phyloP scores from a whole-genome alignment of 2,329 filamentous ascomycete species.

The Delphinella strobiligena region DNA sequence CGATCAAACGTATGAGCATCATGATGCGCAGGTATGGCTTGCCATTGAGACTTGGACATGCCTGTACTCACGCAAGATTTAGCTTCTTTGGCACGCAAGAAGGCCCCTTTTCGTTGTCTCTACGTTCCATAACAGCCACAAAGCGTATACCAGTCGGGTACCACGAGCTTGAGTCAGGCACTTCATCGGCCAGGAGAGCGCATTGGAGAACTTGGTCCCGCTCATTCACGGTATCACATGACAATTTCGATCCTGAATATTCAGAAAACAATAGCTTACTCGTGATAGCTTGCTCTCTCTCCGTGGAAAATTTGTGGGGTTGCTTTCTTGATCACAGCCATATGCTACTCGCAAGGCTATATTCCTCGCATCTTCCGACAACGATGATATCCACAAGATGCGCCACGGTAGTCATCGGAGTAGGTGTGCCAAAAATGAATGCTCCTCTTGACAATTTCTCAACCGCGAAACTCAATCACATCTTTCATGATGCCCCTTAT shows the following conservation, averaged over 20 bases:
- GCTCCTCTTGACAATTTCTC: too few species aligned
- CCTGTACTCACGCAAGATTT: slow-evolving; percentile 6
- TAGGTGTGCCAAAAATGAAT: too few species aligned
- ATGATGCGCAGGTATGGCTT: slow-evolving; percentile 68
- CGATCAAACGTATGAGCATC: slow-evolving; percentile 56
- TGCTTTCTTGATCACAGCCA: slow-evolving; percentile 3
- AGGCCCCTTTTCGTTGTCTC: slow-evolving; percentile 50
- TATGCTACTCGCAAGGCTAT: slow-evolving; percentile 5
- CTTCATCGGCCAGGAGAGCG: slow-evolving; percentile 1
- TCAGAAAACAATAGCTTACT: not conserved
- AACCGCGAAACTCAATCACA: too few species aligned
- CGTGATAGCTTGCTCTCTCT: slow-evolving; percentile 5
- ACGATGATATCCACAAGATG: too few species aligned
- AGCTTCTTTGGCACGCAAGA: slow-evolving; percentile 68
- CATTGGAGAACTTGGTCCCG: slow-evolving; percentile 3
- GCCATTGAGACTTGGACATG: not conserved
- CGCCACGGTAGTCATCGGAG: too few species aligned
- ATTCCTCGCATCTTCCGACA: too few species aligned
- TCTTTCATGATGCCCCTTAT: too few species aligned
- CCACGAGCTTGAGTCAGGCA: slow-evolving; percentile 3
- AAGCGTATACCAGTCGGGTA: slow-evolving; percentile 3
- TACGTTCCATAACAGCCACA: slow-evolving; percentile 42
- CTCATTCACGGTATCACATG: slow-evolving; percentile 1
- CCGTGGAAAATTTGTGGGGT: slow-evolving; percentile 6
- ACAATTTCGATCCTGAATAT: not conserved